Conservation (phyloP, 768 basidiomycete species). For the Coprinopsis sp. region DNA sequence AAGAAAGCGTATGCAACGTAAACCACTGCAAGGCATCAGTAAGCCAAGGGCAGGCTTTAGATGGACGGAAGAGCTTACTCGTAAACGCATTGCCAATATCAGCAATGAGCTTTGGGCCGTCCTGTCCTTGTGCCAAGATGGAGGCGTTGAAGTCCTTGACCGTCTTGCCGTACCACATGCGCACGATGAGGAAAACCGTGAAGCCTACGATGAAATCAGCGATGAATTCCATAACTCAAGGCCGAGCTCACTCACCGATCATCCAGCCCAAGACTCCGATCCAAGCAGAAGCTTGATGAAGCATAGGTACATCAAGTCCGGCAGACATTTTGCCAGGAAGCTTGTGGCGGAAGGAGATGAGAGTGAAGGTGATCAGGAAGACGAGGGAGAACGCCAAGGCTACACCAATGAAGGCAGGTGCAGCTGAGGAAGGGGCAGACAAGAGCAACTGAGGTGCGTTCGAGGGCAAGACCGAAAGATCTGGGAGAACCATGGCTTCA, state of each 20-base stretch:
- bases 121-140: conserved; percentile 46
- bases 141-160: conserved; percentile 71
- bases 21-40: conserved; percentile 49
- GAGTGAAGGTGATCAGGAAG: conserved; percentile 63
- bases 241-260: conserved; percentile 42
- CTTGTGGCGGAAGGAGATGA: conserved; percentile 62
- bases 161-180: conserved; percentile 81
- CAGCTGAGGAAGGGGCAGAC: conserved; percentile 55
- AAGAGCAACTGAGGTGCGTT: conserved; percentile 53
- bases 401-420: conserved; percentile 60
- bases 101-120: conserved; percentile 59
- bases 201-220: conserved; percentile 41
- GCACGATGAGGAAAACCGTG: conserved; percentile 63
- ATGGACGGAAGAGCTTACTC: conserved; percentile 41
- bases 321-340: conserved; percentile 50
- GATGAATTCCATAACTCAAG: background rate
- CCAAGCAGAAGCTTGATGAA: conserved; percentile 65
- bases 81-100: conserved; percentile 67
- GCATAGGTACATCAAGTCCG: conserved; percentile 48
- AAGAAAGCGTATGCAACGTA: conserved; percentile 78
- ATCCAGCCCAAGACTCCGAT: conserved; percentile 74
- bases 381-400: conserved; percentile 51
- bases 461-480: conserved; percentile 57
- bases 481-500: conserved; percentile 29
- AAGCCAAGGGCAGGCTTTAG: conserved; percentile 1